Base-by-base conservation (phyloP, 1,284 basidiomycete species). In the Rhodotorula glutinis region DNA sequence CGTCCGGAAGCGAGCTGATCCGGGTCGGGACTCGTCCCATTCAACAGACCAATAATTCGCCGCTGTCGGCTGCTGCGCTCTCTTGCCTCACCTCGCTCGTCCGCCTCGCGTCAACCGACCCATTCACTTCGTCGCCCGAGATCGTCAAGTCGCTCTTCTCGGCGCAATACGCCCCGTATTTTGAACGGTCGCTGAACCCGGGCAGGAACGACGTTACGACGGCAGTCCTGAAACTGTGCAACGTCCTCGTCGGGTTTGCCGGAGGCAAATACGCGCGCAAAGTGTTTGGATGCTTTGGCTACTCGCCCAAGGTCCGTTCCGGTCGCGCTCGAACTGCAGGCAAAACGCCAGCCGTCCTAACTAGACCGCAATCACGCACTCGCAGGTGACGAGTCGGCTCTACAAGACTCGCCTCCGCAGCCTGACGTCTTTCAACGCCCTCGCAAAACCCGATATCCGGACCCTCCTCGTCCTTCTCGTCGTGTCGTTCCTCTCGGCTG, bases 161-260 rank as follows among this genome's bases (percentile, higher is more conserved):
- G 47, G 23, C 69, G 0, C 55, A 68, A 44, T 69, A 69, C 56
- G 41, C 66, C 4, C 57, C 59, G 1, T 63, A 71, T 51, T 67
- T 73, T 49, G 67, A 73, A 29, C 59, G 70, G 17, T 63, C 65
- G 5, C 57, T 73, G 25, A 73, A 71, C 43, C 69, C 70, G 3
- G 72, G 72, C 17, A 38, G 72, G 40, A 73, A 73, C 72, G 72
- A 73, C 52, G 70, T 71, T 43, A 71, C 70, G n/a, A 69, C 67
- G 19, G 65, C 66, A 2, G 63, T 58, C 2, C 57, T 73, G 29
- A 69, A 67, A 58, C 53, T 73, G 40, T 53, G 47, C 56, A 71
- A 72, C 30, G 63, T 71, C 17, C 57, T 71, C n/a, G 72, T 71
- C 27, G 72, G 64, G 10, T 72, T 67, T 51, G 69, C 55, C 4